Evolutionary conservation across 176 grass and related monocot genomes (phyloP).

Genomic region (Oryza longistaminata): DNA sequence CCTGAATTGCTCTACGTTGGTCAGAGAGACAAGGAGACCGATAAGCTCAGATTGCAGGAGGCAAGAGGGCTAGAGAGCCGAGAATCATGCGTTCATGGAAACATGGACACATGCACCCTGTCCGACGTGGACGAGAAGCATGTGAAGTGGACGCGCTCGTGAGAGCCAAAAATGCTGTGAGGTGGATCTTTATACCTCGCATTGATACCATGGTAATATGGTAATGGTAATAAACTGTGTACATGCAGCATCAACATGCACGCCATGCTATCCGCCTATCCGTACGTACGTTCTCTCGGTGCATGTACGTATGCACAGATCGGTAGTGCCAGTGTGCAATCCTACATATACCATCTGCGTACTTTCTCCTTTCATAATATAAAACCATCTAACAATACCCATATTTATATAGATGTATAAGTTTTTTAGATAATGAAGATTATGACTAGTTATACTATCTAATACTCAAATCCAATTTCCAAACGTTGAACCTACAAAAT

Average conservation of each 20-base stretch:
- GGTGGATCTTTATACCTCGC: conserved; percentile 61
- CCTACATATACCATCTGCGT: too few species aligned
- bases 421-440: too few species aligned
- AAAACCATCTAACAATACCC: too few species aligned
- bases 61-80: background rate
- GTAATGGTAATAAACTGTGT: background rate
- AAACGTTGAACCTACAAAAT: background rate
- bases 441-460: too few species aligned
- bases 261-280: background rate
- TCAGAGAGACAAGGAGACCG: conserved; percentile 10
- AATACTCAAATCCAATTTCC: too few species aligned
- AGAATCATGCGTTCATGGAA: conserved; percentile 19
- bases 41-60: background rate
- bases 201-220: conserved; percentile 19
- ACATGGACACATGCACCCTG: conserved; percentile 13
- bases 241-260: background rate
- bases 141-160: conserved; percentile 60
- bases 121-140: conserved; percentile 62
- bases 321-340: background rate
- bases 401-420: too few species aligned
- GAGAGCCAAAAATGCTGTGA: conserved; percentile 77
- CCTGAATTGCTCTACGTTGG: background rate
- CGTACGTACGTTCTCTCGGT: conserved; percentile 1
- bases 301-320: too few species aligned
- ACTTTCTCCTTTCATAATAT: too few species aligned